Evolutionary conservation across 1,284 basidiomycete species (phyloP).

Genomic region (Coniophora puteana): DNA sequence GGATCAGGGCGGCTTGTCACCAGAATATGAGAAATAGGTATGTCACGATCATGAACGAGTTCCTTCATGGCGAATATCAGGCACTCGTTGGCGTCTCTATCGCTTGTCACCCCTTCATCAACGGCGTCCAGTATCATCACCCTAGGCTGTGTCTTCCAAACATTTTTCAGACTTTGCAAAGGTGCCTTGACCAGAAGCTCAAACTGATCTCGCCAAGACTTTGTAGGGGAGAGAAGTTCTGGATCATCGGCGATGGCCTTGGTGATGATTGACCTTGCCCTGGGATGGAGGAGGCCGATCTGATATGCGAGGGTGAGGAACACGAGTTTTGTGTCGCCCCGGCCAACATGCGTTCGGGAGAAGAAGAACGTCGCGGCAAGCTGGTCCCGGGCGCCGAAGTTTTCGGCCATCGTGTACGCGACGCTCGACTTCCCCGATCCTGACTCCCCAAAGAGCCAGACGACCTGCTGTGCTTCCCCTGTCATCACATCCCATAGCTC

Average conservation of each 20-base stretch:
- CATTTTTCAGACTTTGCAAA: slow-evolving; percentile 1
- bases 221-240: slow-evolving; percentile 17
- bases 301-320: slow-evolving; percentile 14
- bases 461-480: slow-evolving; percentile 10
- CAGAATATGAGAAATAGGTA: slow-evolving; percentile 16
- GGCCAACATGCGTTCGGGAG: slow-evolving; percentile 14
- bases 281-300: slow-evolving; percentile 7
- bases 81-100: slow-evolving; percentile 13
- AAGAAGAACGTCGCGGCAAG: slow-evolving; percentile 19
- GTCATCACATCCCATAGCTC: slow-evolving; percentile 15
- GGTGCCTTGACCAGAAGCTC: slow-evolving; percentile 13
- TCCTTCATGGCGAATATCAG: slow-evolving; percentile 13
- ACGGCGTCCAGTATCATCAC: slow-evolving; percentile 18
- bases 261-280: slow-evolving; percentile 8
- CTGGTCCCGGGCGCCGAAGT: slow-evolving; percentile 11
- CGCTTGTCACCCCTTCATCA: slow-evolving; percentile 23
- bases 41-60: slow-evolving; percentile 5
- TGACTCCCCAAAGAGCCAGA: slow-evolving; percentile 17
- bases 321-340: slow-evolving; percentile 9
- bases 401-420: slow-evolving; percentile 18
- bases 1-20: slow-evolving; percentile 16
- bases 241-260: slow-evolving; percentile 12
- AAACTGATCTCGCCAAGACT: slow-evolving; percentile 20
- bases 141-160: background rate
- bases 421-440: slow-evolving; percentile 19